Base-by-base conservation (phyloP, 176 grass and related monocot species). In the Oryza longistaminata region DNA sequence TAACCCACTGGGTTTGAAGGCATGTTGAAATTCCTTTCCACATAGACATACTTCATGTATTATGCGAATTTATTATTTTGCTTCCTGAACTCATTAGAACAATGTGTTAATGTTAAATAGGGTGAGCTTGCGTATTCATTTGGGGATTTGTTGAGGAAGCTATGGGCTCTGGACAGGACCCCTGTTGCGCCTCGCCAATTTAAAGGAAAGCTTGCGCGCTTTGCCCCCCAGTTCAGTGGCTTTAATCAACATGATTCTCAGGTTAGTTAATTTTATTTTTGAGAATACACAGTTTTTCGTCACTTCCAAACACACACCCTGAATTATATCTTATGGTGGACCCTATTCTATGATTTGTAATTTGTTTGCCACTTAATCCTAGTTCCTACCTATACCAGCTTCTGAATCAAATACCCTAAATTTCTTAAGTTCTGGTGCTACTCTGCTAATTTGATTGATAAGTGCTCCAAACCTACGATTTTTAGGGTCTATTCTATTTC, bases 241-340 rank as follows among this genome's bases (percentile, higher is more conserved):
- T 99, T 87, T 83, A 99, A 93, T 72, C 96, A 96, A 92, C 96
- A 99, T 80, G 96, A 99, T 88, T 98, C 96, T 58, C 96, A 99
- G 89, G 96, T 98, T 39, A 82, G 79, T 83, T 31, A 27, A 21
- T 24, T 79, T 75, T 22, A 16, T 77, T 60, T 87, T 9, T 37
- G 15, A 43, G 75, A 66, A 89, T 6, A 25, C 19, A 19, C 29
- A 35, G 29, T 40, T 76, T 71, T 6, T 48, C 0, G 9, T 43
- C 21, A 11, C 49, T 24, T 22, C n/a, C n/a, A 86, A 79, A 39
- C 19, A 73, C 64, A 55, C 14, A 13, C 52, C 40, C 14, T 13
- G 66, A 68, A 76, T 34, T 75, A 84, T 46, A 52, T 35, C 42
- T 50, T 52, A 66, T 48, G 31, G n/a, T 37, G 40, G 12, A 3